phyloP scores from a whole-genome alignment of 495 filamentous ascomycete genomes.

The Penicillium maclennaniae region DNA sequence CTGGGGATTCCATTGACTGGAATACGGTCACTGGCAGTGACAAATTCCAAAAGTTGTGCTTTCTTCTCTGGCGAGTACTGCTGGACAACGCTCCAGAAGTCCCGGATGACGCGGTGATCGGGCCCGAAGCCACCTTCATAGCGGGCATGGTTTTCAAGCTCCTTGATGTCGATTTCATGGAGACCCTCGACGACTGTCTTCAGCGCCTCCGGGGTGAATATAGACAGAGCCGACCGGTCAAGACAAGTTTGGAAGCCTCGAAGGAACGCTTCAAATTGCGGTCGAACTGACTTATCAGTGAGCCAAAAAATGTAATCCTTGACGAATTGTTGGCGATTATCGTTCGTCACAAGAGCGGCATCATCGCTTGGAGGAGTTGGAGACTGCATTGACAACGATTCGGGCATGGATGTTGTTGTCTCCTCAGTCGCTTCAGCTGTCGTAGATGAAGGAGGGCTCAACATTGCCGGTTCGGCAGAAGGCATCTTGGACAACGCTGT shows the following conservation, averaged over 20 bases:
- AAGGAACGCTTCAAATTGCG: conserved; percentile 76
- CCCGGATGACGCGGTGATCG: conserved; percentile 59
- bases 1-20: conserved; percentile 78
- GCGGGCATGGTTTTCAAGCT: conserved; percentile 61
- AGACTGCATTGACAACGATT: conserved; percentile 17
- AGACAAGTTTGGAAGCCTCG: conserved; percentile 78
- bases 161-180: conserved; percentile 68
- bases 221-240: conserved; percentile 59
- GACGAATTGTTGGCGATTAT: conserved; percentile 73
- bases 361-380: conserved; percentile 30
- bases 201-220: conserved; percentile 67
- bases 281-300: conserved; percentile 68
- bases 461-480: conserved; percentile 14
- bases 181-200: conserved; percentile 78
- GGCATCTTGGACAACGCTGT: conserved; percentile 26
- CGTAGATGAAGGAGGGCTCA: conserved; percentile 27
- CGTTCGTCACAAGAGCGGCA: conserved; percentile 60
- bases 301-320: conserved; percentile 87
- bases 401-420: conserved; percentile 3
- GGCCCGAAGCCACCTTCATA: conserved; percentile 78
- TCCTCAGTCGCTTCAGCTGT: conserved; percentile 20
- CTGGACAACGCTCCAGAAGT: conserved; percentile 81
- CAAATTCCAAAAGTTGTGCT: conserved; percentile 82
- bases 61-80: conserved; percentile 58
- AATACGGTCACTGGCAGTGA: conserved; percentile 86